Evolutionary conservation across 2,329 filamentous ascomycete species (phyloP).

Genomic region (Knoxdaviesia proteae): DNA sequence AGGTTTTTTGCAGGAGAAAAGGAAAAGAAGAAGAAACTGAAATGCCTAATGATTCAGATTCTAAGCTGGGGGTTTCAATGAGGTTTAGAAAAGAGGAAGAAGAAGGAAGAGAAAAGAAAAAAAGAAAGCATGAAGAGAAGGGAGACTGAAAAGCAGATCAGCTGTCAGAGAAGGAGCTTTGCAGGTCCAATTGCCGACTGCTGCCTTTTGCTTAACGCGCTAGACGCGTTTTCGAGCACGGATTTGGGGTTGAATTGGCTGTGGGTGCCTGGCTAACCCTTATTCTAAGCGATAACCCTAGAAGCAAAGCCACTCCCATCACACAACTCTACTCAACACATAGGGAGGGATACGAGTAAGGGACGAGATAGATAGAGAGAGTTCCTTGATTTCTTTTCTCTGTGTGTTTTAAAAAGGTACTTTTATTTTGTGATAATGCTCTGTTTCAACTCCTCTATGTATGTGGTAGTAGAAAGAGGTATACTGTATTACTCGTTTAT

Average conservation of each 20-base stretch:
- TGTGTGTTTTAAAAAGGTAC: neutral
- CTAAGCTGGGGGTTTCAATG: neutral
- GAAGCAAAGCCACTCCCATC: no score
- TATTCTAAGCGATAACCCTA: no score
- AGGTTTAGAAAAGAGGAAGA: constrained; percentile 4
- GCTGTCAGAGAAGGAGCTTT: no score
- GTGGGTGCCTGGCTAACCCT: no score
- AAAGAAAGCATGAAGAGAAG: neutral
- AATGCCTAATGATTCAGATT: neutral
- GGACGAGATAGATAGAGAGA: neutral
- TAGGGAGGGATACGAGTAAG: no score
- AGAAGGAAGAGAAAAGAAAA: constrained; percentile 1
- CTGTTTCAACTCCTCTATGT: neutral
- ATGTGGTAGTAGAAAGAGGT: no score
- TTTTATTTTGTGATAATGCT: neutral
- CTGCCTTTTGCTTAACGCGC: no score
- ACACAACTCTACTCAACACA: no score
- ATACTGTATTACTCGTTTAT: no score
- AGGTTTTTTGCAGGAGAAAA: neutral
- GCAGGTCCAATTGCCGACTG: no score
- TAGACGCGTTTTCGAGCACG: no score
- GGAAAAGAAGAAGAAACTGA: neutral
- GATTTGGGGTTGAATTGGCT: no score
- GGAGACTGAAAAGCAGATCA: neutral
- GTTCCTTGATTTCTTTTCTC: neutral